Base-by-base conservation (phyloP, 495 filamentous ascomycete species). In the Penicillium daleae region DNA sequence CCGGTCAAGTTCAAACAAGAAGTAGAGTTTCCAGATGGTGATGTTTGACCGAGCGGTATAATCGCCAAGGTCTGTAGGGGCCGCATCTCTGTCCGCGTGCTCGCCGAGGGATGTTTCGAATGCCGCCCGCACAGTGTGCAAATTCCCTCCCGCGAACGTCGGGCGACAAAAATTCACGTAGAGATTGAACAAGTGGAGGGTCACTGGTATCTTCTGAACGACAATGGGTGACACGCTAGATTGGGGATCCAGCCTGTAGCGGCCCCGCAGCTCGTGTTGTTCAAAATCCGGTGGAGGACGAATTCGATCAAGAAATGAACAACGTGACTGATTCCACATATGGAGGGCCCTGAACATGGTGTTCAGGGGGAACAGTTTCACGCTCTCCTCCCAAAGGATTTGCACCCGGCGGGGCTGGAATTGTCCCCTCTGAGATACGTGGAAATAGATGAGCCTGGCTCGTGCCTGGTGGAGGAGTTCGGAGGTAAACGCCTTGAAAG, bases 271-370 rank as follows among this genome's bases (percentile, higher is more conserved):
- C 22, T 60, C 35, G 0, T 31, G 29, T 24, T n/a, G 52, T 17
- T 42, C 37, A 21, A 62, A 44, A 31, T 31, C 19, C 7, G 50
- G 12, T 9, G 88, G 77, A 6, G 80, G 79, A 22, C 90, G 85
- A 42, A 95, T 82, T 35, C 89, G 89, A 64, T 94, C 89, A 60
- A 90, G 83, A 60, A 97, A 83, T 35, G 83, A 85, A 21, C 90
- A 80, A 6, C 86, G 81, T 15, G 85, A 75, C 66, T 92, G 86
- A 66, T 89, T 87, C 87, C 87, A 92, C 10, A 83, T 79, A 71
- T 88, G 89, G 15, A 93, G 78, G 17, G 83, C 77, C 54, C 94
- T 82, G 63, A 97, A 89, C 37, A 92, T 82, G 2, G 89, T 91
- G 78, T 97, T 97, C 31, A 82, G 77, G 0, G 92, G 92, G 73